These are phyloP conservation scores for Vitis hybrid DNA, from an alignment of 177 flowering plant species.

Conservation along the genomic window DNA sequence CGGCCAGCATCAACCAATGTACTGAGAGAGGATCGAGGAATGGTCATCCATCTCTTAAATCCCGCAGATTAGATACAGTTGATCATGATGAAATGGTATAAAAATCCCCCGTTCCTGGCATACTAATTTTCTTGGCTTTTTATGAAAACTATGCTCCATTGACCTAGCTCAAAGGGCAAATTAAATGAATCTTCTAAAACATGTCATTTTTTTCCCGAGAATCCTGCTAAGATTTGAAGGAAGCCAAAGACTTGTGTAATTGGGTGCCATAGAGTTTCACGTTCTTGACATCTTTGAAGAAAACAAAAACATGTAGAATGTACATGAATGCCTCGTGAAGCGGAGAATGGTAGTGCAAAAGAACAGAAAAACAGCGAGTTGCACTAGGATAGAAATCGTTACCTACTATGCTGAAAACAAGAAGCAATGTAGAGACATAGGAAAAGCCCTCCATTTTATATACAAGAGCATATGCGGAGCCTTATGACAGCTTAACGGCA, in stretches of 20 bases:
- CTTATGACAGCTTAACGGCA: background rate
- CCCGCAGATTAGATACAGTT: too few relatives aligned
- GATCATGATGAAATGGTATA: too few relatives aligned
- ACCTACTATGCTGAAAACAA: conserved; percentile 12
- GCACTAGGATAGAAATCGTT: conserved; percentile 2
- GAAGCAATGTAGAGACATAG: conserved; percentile 1
- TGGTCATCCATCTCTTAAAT: too few relatives aligned
- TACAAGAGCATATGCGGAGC: background rate
- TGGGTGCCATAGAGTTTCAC: conserved; percentile 3
- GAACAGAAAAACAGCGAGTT: background rate
- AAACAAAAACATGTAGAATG: background rate
- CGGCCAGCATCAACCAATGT: too few relatives aligned
- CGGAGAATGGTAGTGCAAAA: conserved; percentile 4
- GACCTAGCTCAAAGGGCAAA: too few relatives aligned
- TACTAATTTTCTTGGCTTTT: too few relatives aligned
- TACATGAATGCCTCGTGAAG: conserved; percentile 5
- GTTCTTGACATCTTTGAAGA: background rate
- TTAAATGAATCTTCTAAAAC: too few relatives aligned
- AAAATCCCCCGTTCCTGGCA: too few relatives aligned
- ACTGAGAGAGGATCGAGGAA: too few relatives aligned
- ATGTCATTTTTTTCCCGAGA: too few relatives aligned
- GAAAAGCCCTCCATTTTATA: background rate
- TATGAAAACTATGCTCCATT: too few relatives aligned
- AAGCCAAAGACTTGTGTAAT: background rate
- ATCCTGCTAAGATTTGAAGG: too few relatives aligned